These are phyloP conservation scores for Lactarius evosmus DNA, from an alignment of 768 basidiomycete genomes.

Conservation along the genomic window DNA sequence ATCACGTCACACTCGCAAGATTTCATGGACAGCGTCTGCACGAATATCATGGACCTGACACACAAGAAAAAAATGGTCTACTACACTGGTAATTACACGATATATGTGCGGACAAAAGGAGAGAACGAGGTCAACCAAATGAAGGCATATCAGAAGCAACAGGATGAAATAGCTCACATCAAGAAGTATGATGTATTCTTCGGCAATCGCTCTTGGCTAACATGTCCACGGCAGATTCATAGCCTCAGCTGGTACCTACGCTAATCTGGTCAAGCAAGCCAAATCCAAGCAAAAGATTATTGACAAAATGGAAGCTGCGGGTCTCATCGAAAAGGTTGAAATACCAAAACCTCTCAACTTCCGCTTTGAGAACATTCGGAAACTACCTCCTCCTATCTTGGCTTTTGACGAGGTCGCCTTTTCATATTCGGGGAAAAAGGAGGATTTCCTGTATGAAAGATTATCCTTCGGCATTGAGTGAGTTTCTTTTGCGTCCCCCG, in stretches of 20 bases:
- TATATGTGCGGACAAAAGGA: conserved; percentile 91
- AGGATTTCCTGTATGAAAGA: conserved; percentile 83
- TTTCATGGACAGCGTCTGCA: conserved; percentile 98
- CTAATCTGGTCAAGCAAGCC: conserved; percentile 97
- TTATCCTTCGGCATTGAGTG: conserved; percentile 98
- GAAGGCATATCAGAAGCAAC: conserved; percentile 99
- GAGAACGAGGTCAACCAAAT: conserved; percentile 99
- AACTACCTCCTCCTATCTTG: conserved; percentile 94
- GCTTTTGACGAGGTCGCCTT: conserved; percentile 95
- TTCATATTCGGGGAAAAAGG: conserved; percentile 86
- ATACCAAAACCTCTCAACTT: conserved; percentile 70
- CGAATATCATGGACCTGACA: conserved; percentile 97
- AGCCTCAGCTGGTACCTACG: conserved; percentile 98
- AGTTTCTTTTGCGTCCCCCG: conserved; percentile 32
- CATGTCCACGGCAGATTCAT: conserved; percentile 66
- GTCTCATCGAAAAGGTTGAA: conserved; percentile 91
- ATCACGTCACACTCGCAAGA: conserved; percentile 99
- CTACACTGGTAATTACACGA: conserved; percentile 94
- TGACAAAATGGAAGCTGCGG: conserved; percentile 99
- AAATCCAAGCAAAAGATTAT: conserved; percentile 99
- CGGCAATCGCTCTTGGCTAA: conserved; percentile 4
- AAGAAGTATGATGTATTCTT: conserved; percentile 67
- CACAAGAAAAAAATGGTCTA: conserved; percentile 89
- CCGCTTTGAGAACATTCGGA: conserved; percentile 94
- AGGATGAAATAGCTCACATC: conserved; percentile 97